Conservation (phyloP, 1,284 basidiomycete species). For the Cutaneotrichosporon cyanovorans region DNA sequence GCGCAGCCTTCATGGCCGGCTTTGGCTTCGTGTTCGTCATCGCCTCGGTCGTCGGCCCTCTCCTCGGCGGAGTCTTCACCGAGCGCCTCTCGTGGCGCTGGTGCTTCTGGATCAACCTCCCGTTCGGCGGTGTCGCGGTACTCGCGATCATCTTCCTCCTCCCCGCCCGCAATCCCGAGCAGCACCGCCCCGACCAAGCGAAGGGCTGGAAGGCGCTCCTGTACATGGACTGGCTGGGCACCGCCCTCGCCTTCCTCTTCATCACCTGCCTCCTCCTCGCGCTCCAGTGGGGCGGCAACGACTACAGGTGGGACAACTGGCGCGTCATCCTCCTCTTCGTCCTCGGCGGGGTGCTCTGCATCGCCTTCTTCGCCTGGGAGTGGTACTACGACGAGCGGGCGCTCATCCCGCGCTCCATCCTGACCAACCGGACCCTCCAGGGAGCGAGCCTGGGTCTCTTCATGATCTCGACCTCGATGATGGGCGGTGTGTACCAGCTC, state of each 20-base stretch:
- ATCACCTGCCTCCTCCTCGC: conserved; percentile 47
- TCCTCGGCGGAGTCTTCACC: conserved; percentile 48
- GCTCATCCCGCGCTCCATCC: conserved; percentile 31
- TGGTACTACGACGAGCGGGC: conserved; percentile 39
- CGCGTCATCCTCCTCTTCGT: conserved; percentile 42
- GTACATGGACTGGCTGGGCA: conserved; percentile 47
- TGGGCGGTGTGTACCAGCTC: conserved; percentile 43
- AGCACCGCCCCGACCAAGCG: conserved; percentile 44
- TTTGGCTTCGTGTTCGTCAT: conserved; percentile 45
- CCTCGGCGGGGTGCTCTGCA: conserved; percentile 39
- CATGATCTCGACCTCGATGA: conserved; percentile 46
- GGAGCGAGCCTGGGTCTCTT: conserved; percentile 40
- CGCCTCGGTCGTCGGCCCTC: conserved; percentile 40
- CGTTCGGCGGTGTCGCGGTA: conserved; percentile 43
- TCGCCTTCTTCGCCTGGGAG: conserved; percentile 44
- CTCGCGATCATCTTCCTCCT: conserved; percentile 45
- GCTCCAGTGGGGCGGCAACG: conserved; percentile 48
- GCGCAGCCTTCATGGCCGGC: conserved; percentile 43
- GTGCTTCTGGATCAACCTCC: conserved; percentile 51
- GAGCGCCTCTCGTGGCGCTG: conserved; percentile 48
- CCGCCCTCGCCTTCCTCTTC: conserved; percentile 42
- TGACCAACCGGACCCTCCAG: conserved; percentile 41
- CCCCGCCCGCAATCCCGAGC: conserved; percentile 47
- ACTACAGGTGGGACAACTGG: conserved; percentile 35
- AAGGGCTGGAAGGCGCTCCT: conserved; percentile 25